Evolutionary conservation across 2,329 filamentous ascomycete genomes (phyloP), one percentile per base, ranked within the genome.

Genomic region (Pseudocercospora eumusae): DNA sequence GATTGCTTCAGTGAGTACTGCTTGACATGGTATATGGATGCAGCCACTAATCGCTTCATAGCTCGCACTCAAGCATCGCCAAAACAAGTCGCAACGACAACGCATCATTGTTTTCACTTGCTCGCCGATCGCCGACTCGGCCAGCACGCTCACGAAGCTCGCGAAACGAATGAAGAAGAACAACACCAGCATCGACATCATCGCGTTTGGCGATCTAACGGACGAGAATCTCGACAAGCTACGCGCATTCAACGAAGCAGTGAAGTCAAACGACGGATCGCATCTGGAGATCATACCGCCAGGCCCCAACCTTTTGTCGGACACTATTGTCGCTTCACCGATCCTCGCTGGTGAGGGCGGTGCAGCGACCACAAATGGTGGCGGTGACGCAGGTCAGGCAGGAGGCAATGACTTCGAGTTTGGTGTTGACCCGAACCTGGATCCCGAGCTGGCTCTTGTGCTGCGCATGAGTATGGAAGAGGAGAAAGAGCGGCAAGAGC

Each of bases 151-250:
- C 56, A 85, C 93, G 65, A 91, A 91, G 74, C 84, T 99, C 28
- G 93, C 95, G 49, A 96, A 95, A 82, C 96, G 95, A 81, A 96
- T 98, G 92, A 98, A 98, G 87, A 99, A 99, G 85, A 90, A 89
- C 78, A 93, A 91, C 74, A 91, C 96, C 64, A 91, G 88, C 64
- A 91, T 99, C 74, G 95, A 99, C 77, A 93, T 99, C 73, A 86
- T 99, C 64, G 87, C 93, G 52, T 99, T 99, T 72, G 95, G 95
- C 69, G 93, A 99, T 71, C 84, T 96, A 57, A 91, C 95, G 68
- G 91, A 93, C 70, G 91, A 96, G 68, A 92, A 89, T 66, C 90
- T 90, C 59, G 86, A 90, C 76, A 98, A 98, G 81, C 86, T 99
- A 58, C 88, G 92, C 74, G 89, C 91, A 27, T 99, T 99, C 82